phyloP scores from a whole-genome alignment of 768 basidiomycete species.

The Pseudohyphozyma bogoriensis region DNA sequence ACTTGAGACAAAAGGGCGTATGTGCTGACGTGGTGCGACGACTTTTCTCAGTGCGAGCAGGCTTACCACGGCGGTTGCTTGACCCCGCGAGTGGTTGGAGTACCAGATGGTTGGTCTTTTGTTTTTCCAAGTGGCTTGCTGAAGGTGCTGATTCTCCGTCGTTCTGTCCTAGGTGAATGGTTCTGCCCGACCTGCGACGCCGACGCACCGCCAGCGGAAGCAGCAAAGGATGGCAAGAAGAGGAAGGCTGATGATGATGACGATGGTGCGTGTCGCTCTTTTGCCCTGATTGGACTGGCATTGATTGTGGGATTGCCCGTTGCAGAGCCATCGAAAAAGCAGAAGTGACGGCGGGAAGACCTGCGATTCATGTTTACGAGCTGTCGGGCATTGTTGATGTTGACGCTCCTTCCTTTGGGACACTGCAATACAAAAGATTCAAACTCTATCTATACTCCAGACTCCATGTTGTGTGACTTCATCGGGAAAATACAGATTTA shows the following conservation, averaged over 20 bases:
- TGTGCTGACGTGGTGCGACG: neutral
- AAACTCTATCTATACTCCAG: too few species aligned
- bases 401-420: too few species aligned
- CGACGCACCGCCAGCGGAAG: neutral
- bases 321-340: too few species aligned
- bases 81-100: slow-evolving; percentile 57
- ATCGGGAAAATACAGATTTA: too few species aligned
- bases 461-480: too few species aligned
- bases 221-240: slow-evolving; percentile 14
- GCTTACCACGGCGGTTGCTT: slow-evolving; percentile 80
- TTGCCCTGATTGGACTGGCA: too few species aligned
- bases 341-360: too few species aligned
- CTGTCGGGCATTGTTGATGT: too few species aligned
- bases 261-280: neutral
- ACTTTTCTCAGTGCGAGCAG: slow-evolving; percentile 59
- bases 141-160: neutral
- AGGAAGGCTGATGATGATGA: slow-evolving; percentile 4
- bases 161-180: slow-evolving; percentile 17
- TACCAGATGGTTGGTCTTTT: slow-evolving; percentile 69
- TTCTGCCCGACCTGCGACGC: slow-evolving; percentile 23
- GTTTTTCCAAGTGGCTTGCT: neutral
- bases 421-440: too few species aligned
- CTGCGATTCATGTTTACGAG: too few species aligned
- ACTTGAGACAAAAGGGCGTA: too few species aligned
- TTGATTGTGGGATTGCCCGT: too few species aligned